Base-by-base conservation (phyloP, 2,329 filamentous ascomycete genomes). In the Penicillium sp. region DNA sequence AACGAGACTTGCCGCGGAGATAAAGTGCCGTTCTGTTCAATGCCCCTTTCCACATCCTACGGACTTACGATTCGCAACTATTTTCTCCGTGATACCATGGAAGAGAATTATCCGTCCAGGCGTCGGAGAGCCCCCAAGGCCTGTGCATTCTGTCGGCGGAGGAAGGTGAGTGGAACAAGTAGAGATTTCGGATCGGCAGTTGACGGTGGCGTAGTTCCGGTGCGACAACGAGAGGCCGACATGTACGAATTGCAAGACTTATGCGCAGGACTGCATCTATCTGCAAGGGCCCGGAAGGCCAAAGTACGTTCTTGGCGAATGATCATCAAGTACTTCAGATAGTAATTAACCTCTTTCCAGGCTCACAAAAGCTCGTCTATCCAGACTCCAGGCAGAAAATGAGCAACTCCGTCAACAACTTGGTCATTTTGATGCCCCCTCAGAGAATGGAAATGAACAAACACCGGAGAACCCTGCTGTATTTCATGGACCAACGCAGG, bases 151-250 rank as follows among this genome's bases (percentile, higher is more conserved):
- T 60, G 57, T 24, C 50, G 51, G 24, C 55, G 50, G 10, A 56
- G 57, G 30, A 60, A 60, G 43, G 56, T 50, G 31, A 51, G 56
- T n/a, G n/a, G n/a, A n/a, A n/a, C n/a, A n/a, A n/a, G n/a, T n/a
- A n/a, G n/a, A n/a, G n/a, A n/a, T n/a, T n/a, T n/a, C n/a, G n/a
- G n/a, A n/a, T n/a, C n/a, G n/a, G n/a, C n/a, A n/a, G n/a, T n/a
- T n/a, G n/a, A n/a, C n/a, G n/a, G n/a, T n/a, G n/a, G n/a, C n/a
- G n/a, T n/a, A 58, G 56, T 44, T 58, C 18, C 56, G 56, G 3
- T 58, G 56, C 24, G 40, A 58, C 35, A 58, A 52, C 44, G 56
- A 50, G 24, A 47, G 28, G 14, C 56, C 56, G 25, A 41, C 48
- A 33, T 58, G 56, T 24, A 52, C 56, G n/a, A 58, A 48, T 25